Conservation (phyloP, 2,329 filamentous ascomycete species). For the Cladosporium sp. region DNA sequence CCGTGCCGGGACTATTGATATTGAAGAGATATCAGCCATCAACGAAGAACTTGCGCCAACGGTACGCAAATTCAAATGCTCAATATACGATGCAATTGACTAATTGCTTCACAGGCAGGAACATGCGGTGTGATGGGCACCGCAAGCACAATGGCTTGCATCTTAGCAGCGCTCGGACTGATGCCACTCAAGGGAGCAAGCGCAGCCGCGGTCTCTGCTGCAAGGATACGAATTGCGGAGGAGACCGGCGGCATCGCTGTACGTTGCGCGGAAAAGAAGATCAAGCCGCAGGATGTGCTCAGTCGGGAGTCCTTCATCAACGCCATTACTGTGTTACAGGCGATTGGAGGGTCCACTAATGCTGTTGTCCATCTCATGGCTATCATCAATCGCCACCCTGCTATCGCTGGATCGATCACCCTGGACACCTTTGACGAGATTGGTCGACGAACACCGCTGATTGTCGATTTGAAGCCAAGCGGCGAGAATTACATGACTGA, state of each 20-base stretch:
- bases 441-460: constrained; percentile 47
- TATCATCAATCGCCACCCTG: constrained; percentile 52
- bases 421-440: constrained; percentile 51
- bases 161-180: constrained; percentile 54
- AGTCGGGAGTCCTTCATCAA: constrained; percentile 52
- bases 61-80: constrained; percentile 36
- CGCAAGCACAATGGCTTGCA: constrained; percentile 58
- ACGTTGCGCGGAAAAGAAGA: constrained; percentile 38
- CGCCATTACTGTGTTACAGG: constrained; percentile 47
- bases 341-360: constrained; percentile 49
- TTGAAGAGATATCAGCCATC: constrained; percentile 69
- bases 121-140: constrained; percentile 61
- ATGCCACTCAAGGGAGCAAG: constrained; percentile 55
- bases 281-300: constrained; percentile 47
- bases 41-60: constrained; percentile 74
- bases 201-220: constrained; percentile 55
- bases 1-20: constrained; percentile 64
- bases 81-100: background rate
- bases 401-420: constrained; percentile 46
- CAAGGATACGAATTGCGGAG: constrained; percentile 54
- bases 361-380: constrained; percentile 48
- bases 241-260: constrained; percentile 55
- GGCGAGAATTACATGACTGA: constrained; percentile 57
- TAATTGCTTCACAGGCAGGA: constrained; percentile 34
- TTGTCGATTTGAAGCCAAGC: constrained; percentile 54